Percentiles rank a stretch among this genome's conserved stretches.
Evolutionary conservation across 116 monocot genomes (phyloP).

Genomic region (Phalaenopsis hybrid): DNA sequence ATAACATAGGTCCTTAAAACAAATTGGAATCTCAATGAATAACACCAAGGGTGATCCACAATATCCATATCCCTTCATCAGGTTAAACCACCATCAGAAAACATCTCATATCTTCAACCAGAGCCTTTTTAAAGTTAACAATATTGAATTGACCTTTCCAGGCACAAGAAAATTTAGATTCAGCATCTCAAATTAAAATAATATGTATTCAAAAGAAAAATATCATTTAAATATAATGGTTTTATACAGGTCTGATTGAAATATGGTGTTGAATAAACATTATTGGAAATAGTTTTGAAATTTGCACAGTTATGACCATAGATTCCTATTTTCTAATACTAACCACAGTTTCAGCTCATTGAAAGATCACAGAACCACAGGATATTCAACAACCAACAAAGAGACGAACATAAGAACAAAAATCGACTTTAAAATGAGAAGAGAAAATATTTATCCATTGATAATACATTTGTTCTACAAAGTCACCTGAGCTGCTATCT

Average conservation of each 20-base stretch:
- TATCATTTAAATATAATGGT: background rate
- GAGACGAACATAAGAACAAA: background rate
- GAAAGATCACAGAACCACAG: slow-evolving; percentile 4
- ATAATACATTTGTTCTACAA: slow-evolving; percentile 41
- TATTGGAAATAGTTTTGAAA: background rate
- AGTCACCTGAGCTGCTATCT: slow-evolving; percentile 94
- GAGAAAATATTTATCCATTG: slow-evolving; percentile 24
- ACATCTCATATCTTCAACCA: background rate
- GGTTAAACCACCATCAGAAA: background rate
- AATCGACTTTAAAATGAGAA: slow-evolving; percentile 4
- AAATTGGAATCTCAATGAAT: background rate
- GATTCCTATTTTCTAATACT: background rate
- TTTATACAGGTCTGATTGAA: background rate
- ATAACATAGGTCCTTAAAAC: background rate
- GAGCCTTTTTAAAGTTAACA: background rate
- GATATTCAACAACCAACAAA: background rate
- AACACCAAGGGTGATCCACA: background rate
- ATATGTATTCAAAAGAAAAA: background rate
- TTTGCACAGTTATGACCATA: background rate
- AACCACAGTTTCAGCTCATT: slow-evolving; percentile 1
- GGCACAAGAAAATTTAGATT: background rate
- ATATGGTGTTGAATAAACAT: background rate
- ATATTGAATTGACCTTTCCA: background rate
- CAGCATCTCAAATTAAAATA: background rate
- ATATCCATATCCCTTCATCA: background rate